Evolutionary conservation across 257 asterid genomes (phyloP).

Genomic region (Coffea canephora): DNA sequence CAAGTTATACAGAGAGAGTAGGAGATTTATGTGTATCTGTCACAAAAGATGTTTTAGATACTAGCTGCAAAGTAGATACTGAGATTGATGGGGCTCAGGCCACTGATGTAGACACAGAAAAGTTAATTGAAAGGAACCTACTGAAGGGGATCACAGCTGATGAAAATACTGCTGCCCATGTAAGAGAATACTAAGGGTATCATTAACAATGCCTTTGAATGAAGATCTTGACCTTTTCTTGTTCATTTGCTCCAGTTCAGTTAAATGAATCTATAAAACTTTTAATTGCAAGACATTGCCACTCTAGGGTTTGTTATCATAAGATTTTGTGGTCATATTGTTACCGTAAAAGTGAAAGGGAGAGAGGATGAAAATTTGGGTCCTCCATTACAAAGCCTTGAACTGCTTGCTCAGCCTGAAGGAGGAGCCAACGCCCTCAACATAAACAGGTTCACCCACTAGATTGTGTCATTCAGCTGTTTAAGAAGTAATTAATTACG

Average conservation of each 20-base stretch:
- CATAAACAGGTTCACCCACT: constrained; percentile 62
- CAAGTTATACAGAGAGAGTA: too few species aligned
- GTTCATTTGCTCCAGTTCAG: not conserved
- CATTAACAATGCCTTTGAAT: not conserved
- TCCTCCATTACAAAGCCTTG: constrained; percentile 52
- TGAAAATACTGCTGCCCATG: constrained; percentile 93
- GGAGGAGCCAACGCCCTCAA: constrained; percentile 99
- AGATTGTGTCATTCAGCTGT: not conserved
- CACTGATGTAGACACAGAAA: too few species aligned
- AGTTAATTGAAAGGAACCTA: constrained; percentile 77
- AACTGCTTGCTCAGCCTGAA: constrained; percentile 82
- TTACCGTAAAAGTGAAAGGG: constrained; percentile 76
- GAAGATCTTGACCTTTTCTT: not conserved
- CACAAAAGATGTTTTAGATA: too few species aligned
- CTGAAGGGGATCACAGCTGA: constrained; percentile 96
- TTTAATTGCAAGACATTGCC: constrained; percentile 64
- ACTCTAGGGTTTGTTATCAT: constrained; percentile 79
- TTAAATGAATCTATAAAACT: constrained; percentile 2
- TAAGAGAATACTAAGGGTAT: constrained; percentile 38
- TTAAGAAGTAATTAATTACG: not conserved
- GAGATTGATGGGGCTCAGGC: too few species aligned
- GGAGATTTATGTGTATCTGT: too few species aligned
- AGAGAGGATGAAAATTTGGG: not conserved
- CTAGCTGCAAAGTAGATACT: too few species aligned
- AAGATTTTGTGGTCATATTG: constrained; percentile 76